Conservation (phyloP, 148 eudicot genomes). For the Chenopodium album region DNA sequence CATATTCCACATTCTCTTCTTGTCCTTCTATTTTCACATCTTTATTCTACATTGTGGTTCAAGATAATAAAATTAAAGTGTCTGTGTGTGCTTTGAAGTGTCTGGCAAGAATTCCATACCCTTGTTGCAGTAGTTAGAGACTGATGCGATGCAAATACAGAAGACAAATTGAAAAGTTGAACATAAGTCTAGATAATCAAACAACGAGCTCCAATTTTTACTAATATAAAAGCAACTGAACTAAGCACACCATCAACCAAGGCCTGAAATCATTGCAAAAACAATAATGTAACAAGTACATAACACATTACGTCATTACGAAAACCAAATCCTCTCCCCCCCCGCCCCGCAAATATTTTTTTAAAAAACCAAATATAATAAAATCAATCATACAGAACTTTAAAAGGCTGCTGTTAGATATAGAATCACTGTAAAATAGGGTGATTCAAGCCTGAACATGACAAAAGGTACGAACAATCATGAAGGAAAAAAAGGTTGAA, state of each 20-base stretch:
- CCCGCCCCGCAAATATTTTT: no score
- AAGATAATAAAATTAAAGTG: no score
- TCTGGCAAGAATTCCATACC: no score
- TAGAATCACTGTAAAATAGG: neutral
- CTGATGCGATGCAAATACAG: no score
- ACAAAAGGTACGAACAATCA: neutral
- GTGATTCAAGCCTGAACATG: neutral
- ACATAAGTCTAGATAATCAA: neutral
- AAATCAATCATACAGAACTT: neutral
- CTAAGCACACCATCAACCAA: neutral
- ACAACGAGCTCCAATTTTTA: neutral
- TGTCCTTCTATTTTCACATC: no score
- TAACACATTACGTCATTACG: neutral
- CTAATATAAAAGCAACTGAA: neutral
- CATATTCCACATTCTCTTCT: no score
- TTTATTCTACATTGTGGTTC: no score
- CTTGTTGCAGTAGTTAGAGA: no score
- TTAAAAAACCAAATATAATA: neutral
- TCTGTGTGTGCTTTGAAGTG: no score
- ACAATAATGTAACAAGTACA: neutral
- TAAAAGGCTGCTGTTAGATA: neutral
- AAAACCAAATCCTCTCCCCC: no score
- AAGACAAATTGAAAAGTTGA: no score
- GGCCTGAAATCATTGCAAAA: neutral
- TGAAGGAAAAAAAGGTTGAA: slow-evolving; percentile 4